These are phyloP conservation scores for Polytrichum formosum DNA, from an alignment of 225 moss, liverwort and hornwort genomes.

Conservation along the genomic window DNA sequence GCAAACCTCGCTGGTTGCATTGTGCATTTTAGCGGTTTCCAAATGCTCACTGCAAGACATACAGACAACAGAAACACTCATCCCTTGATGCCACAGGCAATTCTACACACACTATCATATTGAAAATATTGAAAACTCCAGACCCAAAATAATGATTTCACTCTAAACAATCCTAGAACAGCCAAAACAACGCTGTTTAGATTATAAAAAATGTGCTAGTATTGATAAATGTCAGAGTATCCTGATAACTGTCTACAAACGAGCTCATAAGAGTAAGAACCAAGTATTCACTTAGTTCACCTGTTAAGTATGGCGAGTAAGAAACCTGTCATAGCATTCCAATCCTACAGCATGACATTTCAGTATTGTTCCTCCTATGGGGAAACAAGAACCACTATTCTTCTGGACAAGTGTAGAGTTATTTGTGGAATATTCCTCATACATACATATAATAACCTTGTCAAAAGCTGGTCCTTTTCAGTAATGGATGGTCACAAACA, in stretches of 20 bases:
- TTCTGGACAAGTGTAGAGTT: no score
- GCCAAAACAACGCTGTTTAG: no score
- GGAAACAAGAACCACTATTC: no score
- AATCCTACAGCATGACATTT: slow-evolving; percentile 46
- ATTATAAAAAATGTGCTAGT: no score
- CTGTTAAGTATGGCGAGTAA: slow-evolving; percentile 70
- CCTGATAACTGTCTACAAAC: background rate
- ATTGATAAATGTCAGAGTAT: no score
- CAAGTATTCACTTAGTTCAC: slow-evolving; percentile 11
- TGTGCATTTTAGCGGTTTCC: slow-evolving; percentile 77
- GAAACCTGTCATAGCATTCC: slow-evolving; percentile 75
- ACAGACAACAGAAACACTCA: slow-evolving; percentile 14
- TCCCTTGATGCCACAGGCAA: background rate
- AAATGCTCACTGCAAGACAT: slow-evolving; percentile 66
- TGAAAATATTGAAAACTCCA: background rate
- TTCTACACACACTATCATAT: background rate
- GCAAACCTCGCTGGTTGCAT: slow-evolving; percentile 68
- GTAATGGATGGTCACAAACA: no score
- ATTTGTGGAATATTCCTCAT: no score
- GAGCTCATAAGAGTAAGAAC: no score
- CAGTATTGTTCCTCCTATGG: background rate
- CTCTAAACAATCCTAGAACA: background rate
- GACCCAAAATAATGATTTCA: background rate
- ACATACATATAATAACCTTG: no score
- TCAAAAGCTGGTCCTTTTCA: no score